Conservation (phyloP, 495 filamentous ascomycete genomes). For the Penicillium dipodomyicola region DNA sequence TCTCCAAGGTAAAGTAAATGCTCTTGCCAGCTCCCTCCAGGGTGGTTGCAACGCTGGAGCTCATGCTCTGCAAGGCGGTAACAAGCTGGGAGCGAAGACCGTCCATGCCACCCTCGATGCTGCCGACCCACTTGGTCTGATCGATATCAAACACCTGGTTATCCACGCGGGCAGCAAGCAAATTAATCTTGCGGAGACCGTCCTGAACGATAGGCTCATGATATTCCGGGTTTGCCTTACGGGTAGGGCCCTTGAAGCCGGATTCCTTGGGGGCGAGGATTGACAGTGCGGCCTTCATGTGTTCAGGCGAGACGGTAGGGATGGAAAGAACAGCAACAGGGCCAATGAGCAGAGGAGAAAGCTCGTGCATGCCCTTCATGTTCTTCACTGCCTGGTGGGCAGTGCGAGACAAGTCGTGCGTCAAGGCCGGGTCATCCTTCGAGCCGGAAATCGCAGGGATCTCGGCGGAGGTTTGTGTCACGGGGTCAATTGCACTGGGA, state of each 20-base stretch:
- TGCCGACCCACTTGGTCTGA: constrained; percentile 77
- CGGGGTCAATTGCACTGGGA: constrained; percentile 43
- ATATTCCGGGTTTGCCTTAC: constrained; percentile 73
- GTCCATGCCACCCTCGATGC: constrained; percentile 79
- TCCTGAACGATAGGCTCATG: constrained; percentile 71
- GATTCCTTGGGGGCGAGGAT: constrained; percentile 68
- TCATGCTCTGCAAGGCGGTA: constrained; percentile 69
- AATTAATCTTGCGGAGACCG: constrained; percentile 79
- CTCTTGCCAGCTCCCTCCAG: constrained; percentile 76
- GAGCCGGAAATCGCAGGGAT: constrained; percentile 30
- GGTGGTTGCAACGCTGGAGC: constrained; percentile 65
- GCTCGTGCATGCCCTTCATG: constrained; percentile 56
- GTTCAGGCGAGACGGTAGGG: constrained; percentile 75
- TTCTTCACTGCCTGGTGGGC: constrained; percentile 61
- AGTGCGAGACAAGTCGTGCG: constrained; percentile 71
- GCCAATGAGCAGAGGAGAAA: constrained; percentile 75
- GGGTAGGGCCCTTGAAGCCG: constrained; percentile 72
- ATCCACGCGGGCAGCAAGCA: constrained; percentile 81
- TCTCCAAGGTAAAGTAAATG: constrained; percentile 81
- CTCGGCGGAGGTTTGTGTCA: constrained; percentile 44
- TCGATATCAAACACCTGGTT: constrained; percentile 79
- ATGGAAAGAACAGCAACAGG: constrained; percentile 79
- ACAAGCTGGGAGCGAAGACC: constrained; percentile 80
- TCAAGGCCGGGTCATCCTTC: constrained; percentile 51
- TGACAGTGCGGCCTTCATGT: constrained; percentile 73